Evolutionary conservation across 2,329 filamentous ascomycete species (phyloP).

Genomic region (Colletotrichum orbiculare): DNA sequence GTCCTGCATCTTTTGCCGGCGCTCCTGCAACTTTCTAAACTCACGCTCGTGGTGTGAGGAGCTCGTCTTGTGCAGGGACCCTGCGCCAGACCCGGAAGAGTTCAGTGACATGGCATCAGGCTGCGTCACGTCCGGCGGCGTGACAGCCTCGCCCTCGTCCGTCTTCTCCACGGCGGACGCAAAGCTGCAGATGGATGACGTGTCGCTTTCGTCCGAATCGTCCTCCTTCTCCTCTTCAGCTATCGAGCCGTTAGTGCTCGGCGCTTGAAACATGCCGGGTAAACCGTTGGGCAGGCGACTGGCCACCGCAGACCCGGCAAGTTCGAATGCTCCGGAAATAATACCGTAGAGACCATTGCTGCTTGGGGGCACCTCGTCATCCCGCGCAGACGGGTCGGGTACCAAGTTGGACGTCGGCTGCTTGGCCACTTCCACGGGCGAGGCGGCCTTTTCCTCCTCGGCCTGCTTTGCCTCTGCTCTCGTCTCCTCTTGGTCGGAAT

Average conservation of each 20-base stretch:
- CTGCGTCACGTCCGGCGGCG: constrained; percentile 27
- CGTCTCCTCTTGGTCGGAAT: constrained; percentile 25
- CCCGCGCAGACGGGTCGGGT: constrained; percentile 37
- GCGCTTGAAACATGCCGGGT: constrained; percentile 43
- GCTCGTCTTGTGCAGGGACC: constrained; percentile 42
- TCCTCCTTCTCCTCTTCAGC: constrained; percentile 45
- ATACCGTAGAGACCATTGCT: constrained; percentile 66
- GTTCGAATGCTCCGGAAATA: constrained; percentile 63
- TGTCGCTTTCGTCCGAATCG: constrained; percentile 50
- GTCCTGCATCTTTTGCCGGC: constrained; percentile 70
- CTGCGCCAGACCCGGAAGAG: constrained; percentile 51
- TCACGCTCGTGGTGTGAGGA: constrained; percentile 68
- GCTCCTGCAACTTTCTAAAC: constrained; percentile 70
- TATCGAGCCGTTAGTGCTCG: constrained; percentile 43
- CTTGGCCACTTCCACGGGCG: constrained; percentile 40
- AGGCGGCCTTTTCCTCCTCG: constrained; percentile 43
- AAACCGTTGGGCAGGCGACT: constrained; percentile 48
- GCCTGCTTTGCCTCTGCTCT: constrained; percentile 43
- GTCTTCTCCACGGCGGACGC: constrained; percentile 58
- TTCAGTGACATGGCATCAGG: constrained; percentile 39
- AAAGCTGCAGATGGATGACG: constrained; percentile 60
- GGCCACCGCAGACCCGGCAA: constrained; percentile 60
- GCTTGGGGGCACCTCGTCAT: constrained; percentile 47
- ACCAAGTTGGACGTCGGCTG: constrained; percentile 48
- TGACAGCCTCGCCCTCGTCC: constrained; percentile 42